These are phyloP conservation scores for Ogataea dorogensis DNA, from an alignment of 805 yeast genomes.

Conservation along the genomic window DNA sequence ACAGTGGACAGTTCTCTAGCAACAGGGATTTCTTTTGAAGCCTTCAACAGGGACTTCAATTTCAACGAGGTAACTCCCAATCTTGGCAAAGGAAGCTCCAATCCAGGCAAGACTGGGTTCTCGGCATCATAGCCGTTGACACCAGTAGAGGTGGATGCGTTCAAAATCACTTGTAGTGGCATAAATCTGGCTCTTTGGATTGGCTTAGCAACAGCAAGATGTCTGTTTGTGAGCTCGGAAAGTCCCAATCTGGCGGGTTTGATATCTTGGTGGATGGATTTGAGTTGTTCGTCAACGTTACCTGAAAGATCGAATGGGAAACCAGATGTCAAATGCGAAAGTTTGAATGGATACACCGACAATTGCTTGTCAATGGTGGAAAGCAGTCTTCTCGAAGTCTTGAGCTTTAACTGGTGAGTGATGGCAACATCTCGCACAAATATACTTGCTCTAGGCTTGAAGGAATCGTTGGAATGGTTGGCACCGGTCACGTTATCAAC, in stretches of 20 bases:
- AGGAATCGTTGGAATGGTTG: conserved; percentile 49
- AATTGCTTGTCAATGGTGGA: conserved; percentile 65
- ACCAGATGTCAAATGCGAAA: conserved; percentile 61
- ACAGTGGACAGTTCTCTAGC: conserved; percentile 83
- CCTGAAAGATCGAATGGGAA: conserved; percentile 55
- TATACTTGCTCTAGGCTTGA: conserved; percentile 65
- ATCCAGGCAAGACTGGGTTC: conserved; percentile 65
- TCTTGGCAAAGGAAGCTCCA: conserved; percentile 73
- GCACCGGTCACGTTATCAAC: conserved; percentile 64
- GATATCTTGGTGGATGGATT: conserved; percentile 50
- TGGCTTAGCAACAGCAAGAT: conserved; percentile 71
- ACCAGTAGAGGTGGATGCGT: conserved; percentile 66
- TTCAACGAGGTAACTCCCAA: conserved; percentile 69
- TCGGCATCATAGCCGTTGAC: conserved; percentile 63
- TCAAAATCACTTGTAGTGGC: conserved; percentile 65
- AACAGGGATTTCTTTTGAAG: conserved; percentile 52
- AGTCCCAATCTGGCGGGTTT: conserved; percentile 70
- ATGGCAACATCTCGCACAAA: conserved; percentile 87
- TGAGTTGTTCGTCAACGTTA: conserved; percentile 41
- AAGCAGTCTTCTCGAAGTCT: conserved; percentile 68
- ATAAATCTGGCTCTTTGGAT: conserved; percentile 69
- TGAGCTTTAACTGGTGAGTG: conserved; percentile 70
- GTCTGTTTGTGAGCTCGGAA: conserved; percentile 76
- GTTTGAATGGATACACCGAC: conserved; percentile 91
- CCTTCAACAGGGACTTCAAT: conserved; percentile 59